Evolutionary conservation across 371 early-diverging fungal species (phyloP).

Genomic region (Mortierella sp.): DNA sequence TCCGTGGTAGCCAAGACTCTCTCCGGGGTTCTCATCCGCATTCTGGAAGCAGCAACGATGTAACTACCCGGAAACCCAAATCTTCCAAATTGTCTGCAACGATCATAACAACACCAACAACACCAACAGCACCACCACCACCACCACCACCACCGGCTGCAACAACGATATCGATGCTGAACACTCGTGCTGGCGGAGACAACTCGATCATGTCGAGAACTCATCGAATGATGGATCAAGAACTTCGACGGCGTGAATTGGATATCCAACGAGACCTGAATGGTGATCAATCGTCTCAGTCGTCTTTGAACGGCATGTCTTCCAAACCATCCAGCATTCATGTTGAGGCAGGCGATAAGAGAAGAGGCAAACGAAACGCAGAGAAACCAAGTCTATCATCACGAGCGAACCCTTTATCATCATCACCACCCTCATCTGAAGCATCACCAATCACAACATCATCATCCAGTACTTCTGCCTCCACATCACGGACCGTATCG

Average conservation of each 20-base stretch:
- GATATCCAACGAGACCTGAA: slow-evolving; percentile 31
- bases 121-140: too few relatives aligned
- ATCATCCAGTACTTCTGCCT: neutral
- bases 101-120: too few relatives aligned
- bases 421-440: too few relatives aligned
- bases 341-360: neutral
- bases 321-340: neutral
- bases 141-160: too few relatives aligned
- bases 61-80: neutral
- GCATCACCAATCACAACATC: neutral
- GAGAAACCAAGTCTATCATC: slow-evolving; percentile 7
- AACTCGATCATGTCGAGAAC: slow-evolving; percentile 37
- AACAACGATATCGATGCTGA: slow-evolving; percentile 32
- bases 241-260: slow-evolving; percentile 24
- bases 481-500: slow-evolving; percentile 9
- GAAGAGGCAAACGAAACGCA: too few relatives aligned
- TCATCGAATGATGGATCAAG: slow-evolving; percentile 31
- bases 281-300: neutral
- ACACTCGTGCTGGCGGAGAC: slow-evolving; percentile 29
- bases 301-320: neutral
- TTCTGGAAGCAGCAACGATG: neutral
- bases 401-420: neutral
- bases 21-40: neutral
- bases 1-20: too few relatives aligned
- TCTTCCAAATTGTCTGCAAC: neutral